Conservation (phyloP, 306 rosid species). For the Senna tora region DNA sequence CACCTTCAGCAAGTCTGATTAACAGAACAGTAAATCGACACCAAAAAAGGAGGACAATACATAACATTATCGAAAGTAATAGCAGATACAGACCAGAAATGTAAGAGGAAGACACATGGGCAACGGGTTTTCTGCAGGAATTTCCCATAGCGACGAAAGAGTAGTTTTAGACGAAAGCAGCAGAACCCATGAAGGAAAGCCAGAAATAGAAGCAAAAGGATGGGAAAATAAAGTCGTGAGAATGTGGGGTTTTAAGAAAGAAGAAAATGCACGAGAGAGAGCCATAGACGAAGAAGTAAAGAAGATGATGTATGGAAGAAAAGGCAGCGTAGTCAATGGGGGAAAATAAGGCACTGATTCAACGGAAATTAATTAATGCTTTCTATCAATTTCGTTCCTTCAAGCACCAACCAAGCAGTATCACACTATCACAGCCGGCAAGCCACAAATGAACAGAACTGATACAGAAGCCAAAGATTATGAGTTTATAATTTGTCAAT, state of each 20-base stretch:
- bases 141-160: slow-evolving; percentile 61
- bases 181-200: not conserved
- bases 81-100: slow-evolving; percentile 46
- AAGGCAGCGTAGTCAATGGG: slow-evolving; percentile 41
- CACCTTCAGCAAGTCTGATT: not conserved
- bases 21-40: not conserved
- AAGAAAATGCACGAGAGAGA: slow-evolving; percentile 23
- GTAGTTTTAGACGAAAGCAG: slow-evolving; percentile 5
- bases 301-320: not conserved
- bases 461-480: no score
- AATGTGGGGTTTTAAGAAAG: not conserved
- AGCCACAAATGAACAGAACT: no score
- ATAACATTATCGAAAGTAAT: not conserved
- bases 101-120: slow-evolving; percentile 70
- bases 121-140: slow-evolving; percentile 57
- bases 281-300: slow-evolving; percentile 4
- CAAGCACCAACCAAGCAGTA: no score
- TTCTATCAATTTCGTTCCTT: no score
- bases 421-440: no score
- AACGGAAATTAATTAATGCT: not conserved
- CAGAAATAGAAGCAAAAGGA: slow-evolving; percentile 12
- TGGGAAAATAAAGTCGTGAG: not conserved
- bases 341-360: slow-evolving; percentile 15
- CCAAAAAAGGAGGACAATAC: slow-evolving; percentile 4
- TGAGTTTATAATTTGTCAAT: no score